Evolutionary conservation across 495 filamentous ascomycete species (phyloP), one percentile per base, ranked within the genome.

Genomic region (Wilcoxina mikolae): DNA sequence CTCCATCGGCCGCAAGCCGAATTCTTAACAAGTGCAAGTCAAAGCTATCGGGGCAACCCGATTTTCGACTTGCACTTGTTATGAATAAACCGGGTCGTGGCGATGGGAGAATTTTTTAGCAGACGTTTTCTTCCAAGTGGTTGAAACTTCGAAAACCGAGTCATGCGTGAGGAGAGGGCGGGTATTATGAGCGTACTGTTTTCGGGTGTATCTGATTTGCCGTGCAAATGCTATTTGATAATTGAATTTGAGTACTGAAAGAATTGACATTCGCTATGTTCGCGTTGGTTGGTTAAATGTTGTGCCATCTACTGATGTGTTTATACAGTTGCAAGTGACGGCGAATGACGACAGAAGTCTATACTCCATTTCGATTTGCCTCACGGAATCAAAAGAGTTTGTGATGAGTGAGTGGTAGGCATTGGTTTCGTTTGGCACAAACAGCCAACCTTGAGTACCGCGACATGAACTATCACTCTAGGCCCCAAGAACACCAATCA

Each of bases 1-100:
- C 24, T 76, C 72, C 54, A 77, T 78, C 57, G 75, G 71, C 57
- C 70, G 68, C 44, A 75, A 78, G 46, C 72, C 71, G 3, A 56
- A 33, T 47, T 41, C 51, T 50, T 64, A 56, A 60, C 26, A 60
- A 49, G 49, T n/a, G 51, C 51, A 54, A 54, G 29, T 49, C 45
- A 12, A 7, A 41, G 39, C 9, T 26, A 4, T 28, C 24, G 47
- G 23, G 26, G n/a, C 15, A 10, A 11, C 17, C n/a, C 12, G n/a
- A 10, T 35, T 52, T 27, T 41, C 9, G 27, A 52, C 49, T 52
- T 52, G 33, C 27, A 52, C 28, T 52, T 52, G 31, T 52, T 52
- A 52, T 38, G 28, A 52, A 39, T 52, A 52, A 50, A 49, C 49
- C 49, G 31, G 31, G 23, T 39, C 18, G n/a, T 31, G 45, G 45